phyloP scores from a whole-genome alignment of 768 basidiomycete species.

The Amylocystis lapponica region DNA sequence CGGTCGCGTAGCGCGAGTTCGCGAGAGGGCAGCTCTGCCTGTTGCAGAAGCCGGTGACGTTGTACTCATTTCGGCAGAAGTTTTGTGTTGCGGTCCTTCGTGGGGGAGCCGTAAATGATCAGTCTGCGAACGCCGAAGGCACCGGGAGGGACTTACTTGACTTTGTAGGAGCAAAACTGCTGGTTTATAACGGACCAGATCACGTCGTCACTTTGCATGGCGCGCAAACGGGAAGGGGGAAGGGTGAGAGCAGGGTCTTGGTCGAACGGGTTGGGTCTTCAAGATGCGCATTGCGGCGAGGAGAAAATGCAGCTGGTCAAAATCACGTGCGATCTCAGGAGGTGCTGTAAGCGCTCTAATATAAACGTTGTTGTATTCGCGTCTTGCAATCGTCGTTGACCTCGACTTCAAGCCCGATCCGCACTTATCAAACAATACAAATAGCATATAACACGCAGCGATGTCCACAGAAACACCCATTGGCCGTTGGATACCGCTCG shows the following conservation, averaged over 20 bases:
- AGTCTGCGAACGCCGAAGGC: constrained; percentile 5
- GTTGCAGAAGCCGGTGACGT: constrained; percentile 93
- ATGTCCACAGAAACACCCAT: too few relatives aligned
- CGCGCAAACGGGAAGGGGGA: neutral
- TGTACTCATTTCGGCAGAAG: constrained; percentile 98
- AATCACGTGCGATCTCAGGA: too few relatives aligned
- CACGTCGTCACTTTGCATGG: constrained; percentile 94
- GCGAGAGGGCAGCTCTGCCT: constrained; percentile 97
- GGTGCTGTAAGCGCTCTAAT: too few relatives aligned
- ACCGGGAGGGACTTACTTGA: constrained; percentile 64
- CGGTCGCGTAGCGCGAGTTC: constrained; percentile 97
- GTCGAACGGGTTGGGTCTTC: neutral
- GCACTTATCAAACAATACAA: too few relatives aligned
- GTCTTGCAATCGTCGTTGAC: too few relatives aligned
- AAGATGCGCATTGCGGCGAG: too few relatives aligned
- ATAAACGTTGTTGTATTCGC: too few relatives aligned
- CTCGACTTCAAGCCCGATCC: too few relatives aligned
- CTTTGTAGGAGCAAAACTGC: constrained; percentile 99
- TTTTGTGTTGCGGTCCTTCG: constrained; percentile 89
- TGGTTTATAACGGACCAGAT: constrained; percentile 96
- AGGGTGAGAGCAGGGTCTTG: constrained; percentile 1
- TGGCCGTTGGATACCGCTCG: constrained; percentile 77
- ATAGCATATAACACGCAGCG: too few relatives aligned
- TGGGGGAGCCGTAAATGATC: constrained; percentile 2
- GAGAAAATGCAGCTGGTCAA: too few relatives aligned